phyloP scores from a whole-genome alignment of 495 filamentous ascomycete species.

The Penicillium robsamsonii region DNA sequence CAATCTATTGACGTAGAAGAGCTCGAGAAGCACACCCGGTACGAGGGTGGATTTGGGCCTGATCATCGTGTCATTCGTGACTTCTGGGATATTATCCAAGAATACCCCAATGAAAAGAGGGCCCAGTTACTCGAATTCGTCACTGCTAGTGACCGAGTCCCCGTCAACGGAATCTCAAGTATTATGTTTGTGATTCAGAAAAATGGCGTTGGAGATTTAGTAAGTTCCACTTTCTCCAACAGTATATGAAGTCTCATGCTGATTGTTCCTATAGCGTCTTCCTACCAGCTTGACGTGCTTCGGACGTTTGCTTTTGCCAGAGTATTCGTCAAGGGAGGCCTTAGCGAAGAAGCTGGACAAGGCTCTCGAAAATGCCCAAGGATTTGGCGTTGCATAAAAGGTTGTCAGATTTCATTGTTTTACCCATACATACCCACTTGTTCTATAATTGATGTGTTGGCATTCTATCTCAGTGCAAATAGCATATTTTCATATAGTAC shows the following conservation, averaged over 20 bases:
- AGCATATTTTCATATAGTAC: background rate
- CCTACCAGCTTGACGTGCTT: slow-evolving; percentile 90
- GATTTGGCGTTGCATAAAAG: slow-evolving; percentile 73
- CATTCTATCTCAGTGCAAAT: background rate
- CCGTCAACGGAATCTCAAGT: slow-evolving; percentile 75
- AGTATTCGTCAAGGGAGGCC: slow-evolving; percentile 68
- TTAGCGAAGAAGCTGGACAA: slow-evolving; percentile 70
- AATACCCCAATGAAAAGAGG: slow-evolving; percentile 61
- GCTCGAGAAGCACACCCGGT: slow-evolving; percentile 65
- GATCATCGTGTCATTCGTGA: slow-evolving; percentile 64
- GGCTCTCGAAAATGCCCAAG: slow-evolving; percentile 85
- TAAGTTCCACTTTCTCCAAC: slow-evolving; percentile 24
- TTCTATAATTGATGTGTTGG: slow-evolving; percentile 3
- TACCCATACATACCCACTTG: slow-evolving; percentile 24
- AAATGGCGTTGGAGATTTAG: slow-evolving; percentile 64
- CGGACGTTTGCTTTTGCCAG: slow-evolving; percentile 77
- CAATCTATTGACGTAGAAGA: slow-evolving; percentile 72
- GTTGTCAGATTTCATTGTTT: slow-evolving; percentile 8
- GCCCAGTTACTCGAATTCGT: slow-evolving; percentile 87
- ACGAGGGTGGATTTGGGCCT: slow-evolving; percentile 74
- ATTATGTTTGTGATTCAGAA: slow-evolving; percentile 80
- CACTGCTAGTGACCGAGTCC: slow-evolving; percentile 86
- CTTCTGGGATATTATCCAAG: slow-evolving; percentile 79
- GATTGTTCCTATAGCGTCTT: slow-evolving; percentile 49
- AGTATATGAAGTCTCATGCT: slow-evolving; percentile 6